Evolutionary conservation across 495 filamentous ascomycete species (phyloP).

Genomic region (Penicillium salamii): DNA sequence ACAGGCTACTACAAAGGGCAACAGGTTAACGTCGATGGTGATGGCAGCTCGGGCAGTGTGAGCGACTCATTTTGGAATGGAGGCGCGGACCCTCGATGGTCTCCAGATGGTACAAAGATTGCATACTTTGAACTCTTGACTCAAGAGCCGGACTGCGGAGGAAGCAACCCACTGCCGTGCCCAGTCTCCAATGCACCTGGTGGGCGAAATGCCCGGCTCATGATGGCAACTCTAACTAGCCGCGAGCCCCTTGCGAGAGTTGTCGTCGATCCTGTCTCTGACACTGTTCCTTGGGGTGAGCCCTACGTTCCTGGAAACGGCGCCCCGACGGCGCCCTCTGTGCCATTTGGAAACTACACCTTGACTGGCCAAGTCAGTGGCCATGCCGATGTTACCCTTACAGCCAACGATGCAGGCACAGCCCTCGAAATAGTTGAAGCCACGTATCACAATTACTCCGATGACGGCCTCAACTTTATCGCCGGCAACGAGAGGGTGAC

Average conservation of each 20-base stretch:
- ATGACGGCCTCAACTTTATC: conserved; percentile 16
- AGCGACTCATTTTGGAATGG: conserved; percentile 27
- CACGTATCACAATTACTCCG: conserved; percentile 18
- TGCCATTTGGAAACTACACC: conserved; percentile 10
- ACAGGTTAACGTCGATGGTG: conserved; percentile 9
- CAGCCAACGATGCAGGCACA: neutral
- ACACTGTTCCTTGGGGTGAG: neutral
- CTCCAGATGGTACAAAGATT: conserved; percentile 21
- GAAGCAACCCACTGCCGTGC: conserved; percentile 14
- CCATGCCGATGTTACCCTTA: conserved; percentile 8
- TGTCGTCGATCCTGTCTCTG: conserved; percentile 2
- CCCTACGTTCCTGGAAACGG: neutral
- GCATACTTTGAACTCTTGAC: conserved; percentile 18
- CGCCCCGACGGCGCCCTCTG: neutral
- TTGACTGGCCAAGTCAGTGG: conserved; percentile 8
- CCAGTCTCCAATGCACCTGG: conserved; percentile 16
- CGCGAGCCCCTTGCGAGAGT: conserved; percentile 1
- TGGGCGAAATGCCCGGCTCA: conserved; percentile 14
- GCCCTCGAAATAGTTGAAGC: conserved; percentile 15
- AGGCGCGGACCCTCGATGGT: conserved; percentile 22
- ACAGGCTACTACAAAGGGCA: neutral
- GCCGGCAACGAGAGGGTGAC: conserved; percentile 15
- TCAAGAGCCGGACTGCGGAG: conserved; percentile 14
- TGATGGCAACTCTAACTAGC: conserved; percentile 13
- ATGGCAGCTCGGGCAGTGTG: conserved; percentile 14